These are phyloP conservation scores for Ceratocystis cubensis DNA, from an alignment of 2,329 filamentous ascomycete genomes.

Conservation along the genomic window DNA sequence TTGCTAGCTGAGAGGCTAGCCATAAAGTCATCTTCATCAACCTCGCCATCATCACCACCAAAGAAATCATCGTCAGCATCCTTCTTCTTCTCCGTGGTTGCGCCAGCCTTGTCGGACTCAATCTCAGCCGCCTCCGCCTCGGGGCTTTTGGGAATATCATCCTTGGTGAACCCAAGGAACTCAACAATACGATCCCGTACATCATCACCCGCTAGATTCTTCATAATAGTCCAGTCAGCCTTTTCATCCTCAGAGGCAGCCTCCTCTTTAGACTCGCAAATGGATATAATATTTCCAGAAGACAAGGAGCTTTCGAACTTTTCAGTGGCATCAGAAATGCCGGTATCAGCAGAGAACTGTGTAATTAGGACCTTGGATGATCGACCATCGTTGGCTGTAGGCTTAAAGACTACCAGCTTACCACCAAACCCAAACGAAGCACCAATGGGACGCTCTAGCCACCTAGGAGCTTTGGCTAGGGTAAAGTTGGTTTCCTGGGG, in stretches of 20 bases:
- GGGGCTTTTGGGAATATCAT: slow-evolving; percentile 30
- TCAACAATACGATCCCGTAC: slow-evolving; percentile 77
- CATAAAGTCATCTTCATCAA: slow-evolving; percentile 72
- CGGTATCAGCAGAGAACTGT: slow-evolving; percentile 77
- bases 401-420: slow-evolving; percentile 66
- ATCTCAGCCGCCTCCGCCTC: slow-evolving; percentile 21
- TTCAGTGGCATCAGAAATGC: slow-evolving; percentile 70
- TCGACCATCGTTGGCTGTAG: slow-evolving; percentile 44
- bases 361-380: slow-evolving; percentile 72
- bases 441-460: slow-evolving; percentile 74
- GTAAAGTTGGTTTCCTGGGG: slow-evolving; percentile 85
- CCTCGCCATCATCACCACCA: slow-evolving; percentile 48
- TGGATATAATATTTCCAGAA: slow-evolving; percentile 60
- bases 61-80: slow-evolving; percentile 70
- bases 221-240: slow-evolving; percentile 89
- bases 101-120: slow-evolving; percentile 27
- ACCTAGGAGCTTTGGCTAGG: slow-evolving; percentile 71
- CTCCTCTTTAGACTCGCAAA: slow-evolving; percentile 69
- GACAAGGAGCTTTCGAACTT: slow-evolving; percentile 75
- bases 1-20: slow-evolving; percentile 76
- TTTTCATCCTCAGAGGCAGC: slow-evolving; percentile 79
- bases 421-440: slow-evolving; percentile 93
- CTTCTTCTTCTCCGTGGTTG: slow-evolving; percentile 39
- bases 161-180: slow-evolving; percentile 73
- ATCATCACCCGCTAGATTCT: slow-evolving; percentile 60